phyloP scores from a whole-genome alignment of 495 filamentous ascomycete genomes.

The Daldinia loculata region DNA sequence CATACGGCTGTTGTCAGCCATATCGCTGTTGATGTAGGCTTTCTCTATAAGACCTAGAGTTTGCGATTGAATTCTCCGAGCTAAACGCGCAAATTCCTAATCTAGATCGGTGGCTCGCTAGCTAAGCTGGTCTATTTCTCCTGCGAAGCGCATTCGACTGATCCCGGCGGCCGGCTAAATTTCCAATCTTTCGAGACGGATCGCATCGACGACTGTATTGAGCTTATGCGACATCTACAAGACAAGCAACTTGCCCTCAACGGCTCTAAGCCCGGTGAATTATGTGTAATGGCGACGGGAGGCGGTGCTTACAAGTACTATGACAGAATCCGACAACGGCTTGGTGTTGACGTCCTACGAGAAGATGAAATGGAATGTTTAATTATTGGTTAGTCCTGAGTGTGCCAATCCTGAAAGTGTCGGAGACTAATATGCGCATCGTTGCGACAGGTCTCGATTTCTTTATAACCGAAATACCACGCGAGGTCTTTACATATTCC shows the following conservation, averaged over 20 bases:
- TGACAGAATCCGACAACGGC: conserved; percentile 79
- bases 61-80: background rate
- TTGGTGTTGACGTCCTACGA: conserved; percentile 85
- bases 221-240: conserved; percentile 85
- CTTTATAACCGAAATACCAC: conserved; percentile 96
- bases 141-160: conserved; percentile 77
- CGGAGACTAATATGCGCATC: background rate
- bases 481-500: conserved; percentile 95
- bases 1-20: conserved; percentile 94
- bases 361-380: conserved; percentile 99
- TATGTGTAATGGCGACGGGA: conserved; percentile 93
- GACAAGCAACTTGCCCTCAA: conserved; percentile 78
- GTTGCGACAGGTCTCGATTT: conserved; percentile 82
- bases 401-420: background rate
- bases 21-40: conserved; percentile 90
- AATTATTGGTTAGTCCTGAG: conserved; percentile 77
- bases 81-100: conserved; percentile 12
- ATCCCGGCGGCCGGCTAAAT: conserved; percentile 88
- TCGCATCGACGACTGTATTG: conserved; percentile 86
- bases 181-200: conserved; percentile 97
- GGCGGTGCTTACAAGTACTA: conserved; percentile 97
- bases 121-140: conserved; percentile 98
- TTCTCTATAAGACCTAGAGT: conserved; percentile 6
- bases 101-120: conserved; percentile 90
- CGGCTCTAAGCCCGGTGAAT: conserved; percentile 67